Percentiles rank a stretch among this genome's conserved stretches.
These are phyloP conservation scores for Euphorbia tirucalli DNA, from an alignment of 345 rosid species.

Conservation along the genomic window DNA sequence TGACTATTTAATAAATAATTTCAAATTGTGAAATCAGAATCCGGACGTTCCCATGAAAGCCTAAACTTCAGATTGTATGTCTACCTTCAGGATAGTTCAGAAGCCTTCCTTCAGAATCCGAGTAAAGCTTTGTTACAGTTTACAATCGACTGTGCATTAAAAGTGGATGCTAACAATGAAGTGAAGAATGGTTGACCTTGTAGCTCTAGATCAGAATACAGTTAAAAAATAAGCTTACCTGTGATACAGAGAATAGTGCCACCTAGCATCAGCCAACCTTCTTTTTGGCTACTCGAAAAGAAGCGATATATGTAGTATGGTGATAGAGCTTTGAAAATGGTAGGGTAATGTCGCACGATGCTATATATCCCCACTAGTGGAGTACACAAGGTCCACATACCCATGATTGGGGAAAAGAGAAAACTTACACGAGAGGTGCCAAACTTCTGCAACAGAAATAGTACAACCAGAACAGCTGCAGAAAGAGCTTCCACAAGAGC, in stretches of 20 bases:
- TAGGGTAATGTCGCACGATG: conserved; percentile 63
- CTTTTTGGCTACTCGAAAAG: conserved; percentile 61
- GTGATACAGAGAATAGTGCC: conserved; percentile 87
- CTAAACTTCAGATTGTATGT: background rate
- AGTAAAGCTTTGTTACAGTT: background rate
- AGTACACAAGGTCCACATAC: conserved; percentile 75
- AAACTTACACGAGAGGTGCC: conserved; percentile 89
- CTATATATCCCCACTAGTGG: conserved; percentile 74
- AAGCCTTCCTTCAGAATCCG: background rate
- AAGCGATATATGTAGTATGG: conserved; percentile 61
- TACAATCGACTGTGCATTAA: background rate
- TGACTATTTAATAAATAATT: background rate
- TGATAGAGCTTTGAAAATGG: conserved; percentile 75
- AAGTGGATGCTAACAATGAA: background rate
- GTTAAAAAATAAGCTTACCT: conserved; percentile 36
- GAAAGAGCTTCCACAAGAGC: conserved; percentile 76
- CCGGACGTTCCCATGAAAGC: background rate
- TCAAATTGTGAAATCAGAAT: background rate
- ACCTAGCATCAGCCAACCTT: conserved; percentile 78
- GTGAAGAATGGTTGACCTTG: background rate
- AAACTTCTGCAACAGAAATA: conserved; percentile 73
- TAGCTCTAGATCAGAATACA: background rate
- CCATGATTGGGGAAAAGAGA: conserved; percentile 81
- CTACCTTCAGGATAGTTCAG: background rate
- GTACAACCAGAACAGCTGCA: conserved; percentile 56